A percentile compares a stretch with the other conserved stretches of the same genome.
Evolutionary conservation across 2,329 filamentous ascomycete species (phyloP).

Genomic region (Leptographium wingfieldii): DNA sequence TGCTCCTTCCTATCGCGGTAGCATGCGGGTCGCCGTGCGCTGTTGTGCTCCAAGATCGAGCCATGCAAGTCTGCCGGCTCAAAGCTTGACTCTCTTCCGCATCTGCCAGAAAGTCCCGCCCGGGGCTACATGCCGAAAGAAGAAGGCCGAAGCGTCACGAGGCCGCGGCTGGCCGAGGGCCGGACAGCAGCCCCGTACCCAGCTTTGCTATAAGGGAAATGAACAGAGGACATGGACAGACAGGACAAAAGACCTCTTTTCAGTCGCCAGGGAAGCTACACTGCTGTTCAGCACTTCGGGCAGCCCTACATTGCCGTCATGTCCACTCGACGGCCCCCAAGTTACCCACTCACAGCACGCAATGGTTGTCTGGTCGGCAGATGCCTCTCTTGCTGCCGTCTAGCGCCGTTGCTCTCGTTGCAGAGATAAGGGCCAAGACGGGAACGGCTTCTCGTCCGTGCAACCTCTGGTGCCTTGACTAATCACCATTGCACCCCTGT

Average conservation of each 20-base stretch:
- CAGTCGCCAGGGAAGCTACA: too few relatives aligned
- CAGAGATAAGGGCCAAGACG: too few relatives aligned
- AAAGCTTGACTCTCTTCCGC: not conserved
- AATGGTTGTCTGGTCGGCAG: too few relatives aligned
- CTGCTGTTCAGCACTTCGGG: not conserved
- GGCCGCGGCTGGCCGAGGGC: too few relatives aligned
- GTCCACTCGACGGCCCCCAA: not conserved
- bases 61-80: not conserved
- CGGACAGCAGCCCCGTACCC: too few relatives aligned
- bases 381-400: too few relatives aligned
- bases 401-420: too few relatives aligned
- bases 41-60: not conserved
- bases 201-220: too few relatives aligned
- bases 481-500: not conserved
- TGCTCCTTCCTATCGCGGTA: not conserved
- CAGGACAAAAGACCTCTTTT: too few relatives aligned
- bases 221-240: too few relatives aligned
- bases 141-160: not conserved
- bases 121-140: not conserved
- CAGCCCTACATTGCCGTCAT: not conserved
- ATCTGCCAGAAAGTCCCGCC: not conserved
- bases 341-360: too few relatives aligned
- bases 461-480: not conserved
- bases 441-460: too few relatives aligned
- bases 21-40: not conserved